Percentiles rank a stretch among this genome's conserved stretches.
These are phyloP conservation scores for Polyporus arcularius DNA, from an alignment of 768 basidiomycete genomes.

Conservation along the genomic window DNA sequence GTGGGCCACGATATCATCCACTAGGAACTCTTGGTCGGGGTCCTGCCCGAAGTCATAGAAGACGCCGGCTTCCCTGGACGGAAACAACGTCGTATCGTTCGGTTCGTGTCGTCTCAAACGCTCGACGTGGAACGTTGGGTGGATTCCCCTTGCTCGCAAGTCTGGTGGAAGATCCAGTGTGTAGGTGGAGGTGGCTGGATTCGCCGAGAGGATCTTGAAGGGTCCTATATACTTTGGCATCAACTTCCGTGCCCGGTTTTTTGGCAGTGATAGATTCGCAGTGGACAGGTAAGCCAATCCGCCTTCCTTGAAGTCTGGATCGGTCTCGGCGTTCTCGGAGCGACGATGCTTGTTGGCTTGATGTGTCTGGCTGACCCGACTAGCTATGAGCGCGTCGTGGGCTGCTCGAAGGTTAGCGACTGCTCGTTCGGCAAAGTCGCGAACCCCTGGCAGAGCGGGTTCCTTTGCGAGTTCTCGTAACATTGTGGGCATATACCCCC, in stretches of 20 bases:
- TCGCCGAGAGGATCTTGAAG: slow-evolving; percentile 27
- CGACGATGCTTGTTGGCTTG: slow-evolving; percentile 29
- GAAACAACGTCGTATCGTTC: too few species aligned
- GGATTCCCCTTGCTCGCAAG: slow-evolving; percentile 18
- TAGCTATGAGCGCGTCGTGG: slow-evolving; percentile 40
- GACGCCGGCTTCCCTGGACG: too few species aligned
- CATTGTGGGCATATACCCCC: slow-evolving; percentile 19
- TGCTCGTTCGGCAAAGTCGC: slow-evolving; percentile 27
- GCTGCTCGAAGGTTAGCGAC: slow-evolving; percentile 29
- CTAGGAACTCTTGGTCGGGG: too few species aligned
- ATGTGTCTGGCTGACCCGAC: slow-evolving; percentile 32
- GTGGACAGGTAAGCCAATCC: slow-evolving; percentile 39
- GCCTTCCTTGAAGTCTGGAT: slow-evolving; percentile 22
- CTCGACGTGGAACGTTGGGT: background rate
- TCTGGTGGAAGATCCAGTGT: slow-evolving; percentile 33
- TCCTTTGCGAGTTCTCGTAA: background rate
- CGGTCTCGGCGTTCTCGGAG: background rate
- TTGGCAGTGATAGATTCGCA: slow-evolving; percentile 36
- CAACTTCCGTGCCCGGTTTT: slow-evolving; percentile 36
- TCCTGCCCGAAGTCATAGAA: too few species aligned
- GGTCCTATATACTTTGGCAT: slow-evolving; percentile 42
- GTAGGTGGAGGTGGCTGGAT: slow-evolving; percentile 30
- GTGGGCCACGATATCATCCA: too few species aligned
- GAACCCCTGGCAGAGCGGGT: slow-evolving; percentile 21
- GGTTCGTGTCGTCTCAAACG: too few species aligned